These are phyloP conservation scores for Fusarium poae DNA, from an alignment of 2,329 filamentous ascomycete genomes.

Conservation along the genomic window DNA sequence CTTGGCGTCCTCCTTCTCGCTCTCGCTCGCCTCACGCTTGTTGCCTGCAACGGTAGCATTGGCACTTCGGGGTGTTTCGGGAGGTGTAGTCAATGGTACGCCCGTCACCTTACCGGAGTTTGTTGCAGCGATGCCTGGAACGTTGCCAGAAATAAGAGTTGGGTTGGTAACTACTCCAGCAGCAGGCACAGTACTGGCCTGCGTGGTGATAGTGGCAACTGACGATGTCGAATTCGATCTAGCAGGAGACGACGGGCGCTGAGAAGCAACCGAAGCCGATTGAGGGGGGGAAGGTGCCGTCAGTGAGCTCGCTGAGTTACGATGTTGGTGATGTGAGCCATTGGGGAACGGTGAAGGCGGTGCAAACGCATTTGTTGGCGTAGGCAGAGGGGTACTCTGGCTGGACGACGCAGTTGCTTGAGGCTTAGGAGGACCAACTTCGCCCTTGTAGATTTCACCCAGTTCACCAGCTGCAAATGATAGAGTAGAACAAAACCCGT, in stretches of 20 bases:
- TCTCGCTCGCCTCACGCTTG: conserved; percentile 70
- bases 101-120: conserved; percentile 73
- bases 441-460: conserved; percentile 82
- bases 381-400: conserved; percentile 77
- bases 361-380: conserved; percentile 74
- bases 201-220: conserved; percentile 80
- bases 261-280: conserved; percentile 69
- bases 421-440: conserved; percentile 66
- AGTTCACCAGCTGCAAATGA: conserved; percentile 88
- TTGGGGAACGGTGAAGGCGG: conserved; percentile 70
- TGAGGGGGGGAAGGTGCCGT: conserved; percentile 68
- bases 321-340: conserved; percentile 65
- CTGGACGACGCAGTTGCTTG: conserved; percentile 64
- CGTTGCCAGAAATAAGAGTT: conserved; percentile 79
- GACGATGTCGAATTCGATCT: conserved; percentile 90
- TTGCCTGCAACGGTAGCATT: conserved; percentile 55
- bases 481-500: conserved; percentile 95
- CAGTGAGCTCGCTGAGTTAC: conserved; percentile 69
- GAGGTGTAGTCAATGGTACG: conserved; percentile 87
- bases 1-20: conserved; percentile 65
- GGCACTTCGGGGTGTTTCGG: conserved; percentile 78
- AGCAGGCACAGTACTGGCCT: conserved; percentile 62
- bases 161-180: conserved; percentile 78
- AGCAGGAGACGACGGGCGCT: conserved; percentile 81
- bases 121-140: conserved; percentile 81